Conservation (phyloP, 164 flowering plant species). For the Cinnamomum micranthum region DNA sequence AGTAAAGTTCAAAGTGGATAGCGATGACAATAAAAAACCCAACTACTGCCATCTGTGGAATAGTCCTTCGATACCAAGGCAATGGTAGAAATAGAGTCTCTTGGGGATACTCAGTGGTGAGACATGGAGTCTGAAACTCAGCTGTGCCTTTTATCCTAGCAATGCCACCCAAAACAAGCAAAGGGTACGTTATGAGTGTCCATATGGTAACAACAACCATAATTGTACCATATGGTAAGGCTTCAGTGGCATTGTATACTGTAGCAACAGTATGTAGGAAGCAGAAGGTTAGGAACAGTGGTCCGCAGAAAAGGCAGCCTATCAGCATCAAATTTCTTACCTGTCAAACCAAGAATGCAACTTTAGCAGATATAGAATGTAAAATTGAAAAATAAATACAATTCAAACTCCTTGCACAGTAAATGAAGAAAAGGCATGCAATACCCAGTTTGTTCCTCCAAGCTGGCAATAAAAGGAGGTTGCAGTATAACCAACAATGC, state of each 20-base stretch:
- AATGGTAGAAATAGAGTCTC: slow-evolving; percentile 21
- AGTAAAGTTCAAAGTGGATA: too few species aligned
- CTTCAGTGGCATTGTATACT: slow-evolving; percentile 29
- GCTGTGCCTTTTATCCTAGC: slow-evolving; percentile 29
- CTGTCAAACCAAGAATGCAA: slow-evolving; percentile 2
- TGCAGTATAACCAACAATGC: slow-evolving; percentile 24
- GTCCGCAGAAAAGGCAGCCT: slow-evolving; percentile 29
- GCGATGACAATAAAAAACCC: too few species aligned
- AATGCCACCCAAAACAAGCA: slow-evolving; percentile 31
- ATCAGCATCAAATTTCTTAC: slow-evolving; percentile 27
- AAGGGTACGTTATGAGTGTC: slow-evolving; percentile 26
- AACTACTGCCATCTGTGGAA: too few species aligned
- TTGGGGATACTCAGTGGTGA: slow-evolving; percentile 28
- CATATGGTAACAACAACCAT: slow-evolving; percentile 28
- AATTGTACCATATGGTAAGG: slow-evolving; percentile 28
- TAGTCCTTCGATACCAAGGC: slow-evolving; percentile 28
- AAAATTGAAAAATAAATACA: background rate
- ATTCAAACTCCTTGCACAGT: background rate
- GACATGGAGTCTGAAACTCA: slow-evolving; percentile 32
- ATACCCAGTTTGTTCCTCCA: slow-evolving; percentile 30
- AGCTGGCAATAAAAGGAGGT: slow-evolving; percentile 27
- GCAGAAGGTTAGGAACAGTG: slow-evolving; percentile 26
- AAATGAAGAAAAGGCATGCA: background rate
- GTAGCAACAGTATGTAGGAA: slow-evolving; percentile 30
- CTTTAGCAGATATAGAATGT: background rate